Evolutionary conservation across 2,329 filamentous ascomycete species (phyloP), one percentile per base, ranked within the genome.

Genomic region (Pseudonectria foliicola): DNA sequence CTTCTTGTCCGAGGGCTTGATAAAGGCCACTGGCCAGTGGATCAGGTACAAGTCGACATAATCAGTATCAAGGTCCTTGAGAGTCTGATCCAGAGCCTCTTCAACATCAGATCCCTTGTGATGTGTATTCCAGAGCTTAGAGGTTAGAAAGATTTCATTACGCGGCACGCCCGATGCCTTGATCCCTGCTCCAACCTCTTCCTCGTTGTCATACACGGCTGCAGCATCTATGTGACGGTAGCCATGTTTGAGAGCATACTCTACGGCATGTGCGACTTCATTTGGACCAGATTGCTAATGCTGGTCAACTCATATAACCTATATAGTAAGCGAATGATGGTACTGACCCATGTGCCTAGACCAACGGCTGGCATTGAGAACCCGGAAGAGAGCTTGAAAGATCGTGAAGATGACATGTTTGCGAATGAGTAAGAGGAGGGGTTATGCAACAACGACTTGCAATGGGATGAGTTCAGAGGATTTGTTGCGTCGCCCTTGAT

Each of bases 111-210:
- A 54, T 1, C 61, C 59, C 21, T 58, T 55, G 44, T 73, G 70
- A 27, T 68, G 60, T 7, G 63, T 72, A 56, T 76, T 75, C 73
- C 72, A 78, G 11, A 78, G 61, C 60, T 79, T 79, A 39, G 67
- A 70, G 10, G 74, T 77, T 21, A 73, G 56, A 53, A 68, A 60
- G 31, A 68, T 52, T 8, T 63, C 55, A 6, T 43, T 55, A 13
- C 59, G 57, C 12, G 54, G 53, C 12, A 64, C 45, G 24, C 60
- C 56, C 11, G 54, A 39, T 6, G 35, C 38, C 13, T 32, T 36
- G 35, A 67, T 61, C 7, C 60, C 64, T 26, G 49, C 48, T 10
- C 61, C 63, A 13, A 66, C 60, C 35, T 60, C 61, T 3, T 53
- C 50, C 34, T 67, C 63, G 16, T 67, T 68, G 16, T 57, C 55